Evolutionary conservation across 2,329 filamentous ascomycete genomes (phyloP).

Genomic region (Penicillium sp.): DNA sequence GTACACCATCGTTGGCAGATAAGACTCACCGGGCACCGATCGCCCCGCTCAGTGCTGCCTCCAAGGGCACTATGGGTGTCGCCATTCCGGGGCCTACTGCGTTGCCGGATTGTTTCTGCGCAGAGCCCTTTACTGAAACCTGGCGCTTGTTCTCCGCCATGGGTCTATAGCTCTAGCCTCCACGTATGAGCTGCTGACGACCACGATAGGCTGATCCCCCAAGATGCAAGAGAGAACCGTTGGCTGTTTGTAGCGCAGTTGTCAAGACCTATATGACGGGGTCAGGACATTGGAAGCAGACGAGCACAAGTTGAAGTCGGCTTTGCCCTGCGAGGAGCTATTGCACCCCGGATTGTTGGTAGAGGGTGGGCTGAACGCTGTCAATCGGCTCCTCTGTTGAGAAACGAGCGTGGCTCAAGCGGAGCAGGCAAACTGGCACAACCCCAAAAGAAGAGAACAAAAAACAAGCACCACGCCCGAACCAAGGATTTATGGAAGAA

Average conservation of each 20-base stretch:
- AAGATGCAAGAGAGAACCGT: not conserved
- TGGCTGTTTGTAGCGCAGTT: not conserved
- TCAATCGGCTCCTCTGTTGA: constrained; percentile 3
- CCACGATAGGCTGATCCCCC: not conserved
- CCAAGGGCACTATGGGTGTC: constrained; percentile 42
- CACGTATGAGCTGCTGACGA: constrained; percentile 1
- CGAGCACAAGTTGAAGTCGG: not conserved
- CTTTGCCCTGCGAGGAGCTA: constrained; percentile 2
- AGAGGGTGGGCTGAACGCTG: constrained; percentile 3
- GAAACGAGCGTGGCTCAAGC: constrained; percentile 7
- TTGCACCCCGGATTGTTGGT: constrained; percentile 1
- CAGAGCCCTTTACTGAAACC: constrained; percentile 43
- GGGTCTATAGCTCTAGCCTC: constrained; percentile 2
- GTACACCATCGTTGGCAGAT: not conserved
- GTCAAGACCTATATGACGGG: constrained; percentile 2
- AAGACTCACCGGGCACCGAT: constrained; percentile 52
- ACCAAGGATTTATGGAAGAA: constrained; percentile 7
- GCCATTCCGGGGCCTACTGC: constrained; percentile 31
- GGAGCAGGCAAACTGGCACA: constrained; percentile 2
- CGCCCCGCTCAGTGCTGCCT: constrained; percentile 50
- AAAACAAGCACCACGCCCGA: constrained; percentile 7
- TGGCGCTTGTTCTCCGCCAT: constrained; percentile 56
- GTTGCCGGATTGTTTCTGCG: constrained; percentile 31
- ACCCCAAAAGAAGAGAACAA: constrained; percentile 6
- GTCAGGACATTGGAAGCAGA: constrained; percentile 10